Percentiles rank a stretch among this genome's conserved stretches.
These are phyloP conservation scores for Lantana camara DNA, from an alignment of 257 asterid genomes.

Conservation along the genomic window DNA sequence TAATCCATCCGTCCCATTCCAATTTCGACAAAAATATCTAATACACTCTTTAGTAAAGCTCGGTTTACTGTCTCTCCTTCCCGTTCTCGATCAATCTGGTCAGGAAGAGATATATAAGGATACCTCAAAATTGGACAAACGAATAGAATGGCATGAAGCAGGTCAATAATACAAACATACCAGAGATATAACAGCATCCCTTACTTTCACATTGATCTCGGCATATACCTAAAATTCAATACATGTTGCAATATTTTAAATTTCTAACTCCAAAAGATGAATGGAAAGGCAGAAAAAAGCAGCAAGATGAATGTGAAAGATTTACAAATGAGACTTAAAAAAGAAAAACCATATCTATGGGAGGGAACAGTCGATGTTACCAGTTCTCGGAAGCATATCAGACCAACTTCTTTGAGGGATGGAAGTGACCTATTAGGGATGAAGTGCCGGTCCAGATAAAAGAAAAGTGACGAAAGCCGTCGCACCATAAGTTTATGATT, in stretches of 20 bases:
- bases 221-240: constrained; percentile 90
- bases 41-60: constrained; percentile 84
- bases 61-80: constrained; percentile 98
- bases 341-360: constrained; percentile 20
- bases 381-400: constrained; percentile 90
- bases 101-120: constrained; percentile 15
- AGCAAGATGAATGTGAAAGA: background rate
- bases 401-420: constrained; percentile 88
- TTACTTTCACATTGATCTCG: constrained; percentile 78
- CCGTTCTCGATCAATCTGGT: constrained; percentile 93
- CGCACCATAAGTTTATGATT: constrained; percentile 98
- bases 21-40: constrained; percentile 95
- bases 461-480: constrained; percentile 93
- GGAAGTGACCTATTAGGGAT: constrained; percentile 97
- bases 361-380: constrained; percentile 37
- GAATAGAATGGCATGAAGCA: constrained; percentile 9
- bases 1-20: constrained; percentile 93
- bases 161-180: constrained; percentile 42
- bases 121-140: constrained; percentile 3
- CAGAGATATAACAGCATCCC: constrained; percentile 95
- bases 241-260: constrained; percentile 19
- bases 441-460: constrained; percentile 94
- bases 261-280: constrained; percentile 10
- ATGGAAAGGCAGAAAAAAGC: constrained; percentile 21
- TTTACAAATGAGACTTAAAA: background rate